Evolutionary conservation across 1,284 basidiomycete genomes (phyloP).

Genomic region (Boletus semigastroideus): DNA sequence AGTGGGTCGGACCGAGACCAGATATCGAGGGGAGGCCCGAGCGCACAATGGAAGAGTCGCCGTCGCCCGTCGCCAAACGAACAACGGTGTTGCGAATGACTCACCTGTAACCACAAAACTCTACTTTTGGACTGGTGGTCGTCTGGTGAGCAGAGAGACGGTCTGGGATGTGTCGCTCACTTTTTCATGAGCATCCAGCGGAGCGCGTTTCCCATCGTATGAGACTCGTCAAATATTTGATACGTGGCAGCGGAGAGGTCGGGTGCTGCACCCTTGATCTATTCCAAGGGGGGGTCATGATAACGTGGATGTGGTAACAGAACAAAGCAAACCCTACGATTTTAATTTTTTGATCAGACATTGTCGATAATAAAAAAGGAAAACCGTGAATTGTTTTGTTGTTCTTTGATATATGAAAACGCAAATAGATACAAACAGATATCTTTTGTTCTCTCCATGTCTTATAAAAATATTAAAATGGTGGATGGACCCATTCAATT

Average conservation of each 20-base stretch:
- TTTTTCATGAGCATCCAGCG: constrained; percentile 99
- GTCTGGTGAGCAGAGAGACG: neutral
- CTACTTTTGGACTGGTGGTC: constrained; percentile 83
- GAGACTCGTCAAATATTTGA: constrained; percentile 90
- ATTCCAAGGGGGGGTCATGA: constrained; percentile 3
- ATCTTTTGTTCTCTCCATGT: too few relatives aligned
- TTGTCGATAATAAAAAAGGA: too few relatives aligned
- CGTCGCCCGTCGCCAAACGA: neutral
- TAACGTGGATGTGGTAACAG: neutral
- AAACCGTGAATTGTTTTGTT: too few relatives aligned
- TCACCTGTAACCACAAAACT: constrained; percentile 97
- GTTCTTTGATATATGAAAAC: too few relatives aligned
- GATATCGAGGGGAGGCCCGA: too few relatives aligned
- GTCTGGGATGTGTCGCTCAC: constrained; percentile 48
- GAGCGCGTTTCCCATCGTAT: constrained; percentile 93
- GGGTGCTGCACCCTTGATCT: constrained; percentile 76
- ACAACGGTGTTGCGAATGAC: constrained; percentile 15
- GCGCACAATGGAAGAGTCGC: constrained; percentile 12
- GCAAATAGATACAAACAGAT: too few relatives aligned
- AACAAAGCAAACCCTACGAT: constrained; percentile 49
- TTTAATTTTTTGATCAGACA: constrained; percentile 58
- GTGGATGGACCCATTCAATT: constrained; percentile 12
- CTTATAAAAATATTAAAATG: constrained; percentile 37
- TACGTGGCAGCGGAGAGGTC: constrained; percentile 92
- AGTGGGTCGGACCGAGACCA: neutral